phyloP scores from a whole-genome alignment of 106 monocot species.

The Hemerocallis citrina region DNA sequence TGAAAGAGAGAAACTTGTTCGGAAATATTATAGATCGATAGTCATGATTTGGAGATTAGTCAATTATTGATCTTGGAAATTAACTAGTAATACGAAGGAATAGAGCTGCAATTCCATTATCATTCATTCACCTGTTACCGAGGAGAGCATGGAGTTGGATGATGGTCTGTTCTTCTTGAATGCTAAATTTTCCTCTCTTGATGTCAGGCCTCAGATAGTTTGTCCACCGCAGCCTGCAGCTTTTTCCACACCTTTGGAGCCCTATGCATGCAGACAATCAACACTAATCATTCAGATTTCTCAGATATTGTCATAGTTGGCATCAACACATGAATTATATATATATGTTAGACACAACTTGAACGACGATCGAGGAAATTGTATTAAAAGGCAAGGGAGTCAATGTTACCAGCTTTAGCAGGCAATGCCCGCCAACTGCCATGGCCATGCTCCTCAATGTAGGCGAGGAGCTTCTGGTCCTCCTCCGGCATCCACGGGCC shows the following conservation, averaged over 20 bases:
- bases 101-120: too few species aligned
- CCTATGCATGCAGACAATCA: slow-evolving; percentile 13
- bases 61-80: too few species aligned
- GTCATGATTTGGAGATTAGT: too few species aligned
- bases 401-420: slow-evolving; percentile 38
- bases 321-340: too few species aligned
- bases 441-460: slow-evolving; percentile 44
- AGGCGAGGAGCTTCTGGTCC: slow-evolving; percentile 42
- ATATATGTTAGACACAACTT: too few species aligned
- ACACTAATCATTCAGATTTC: too few species aligned
- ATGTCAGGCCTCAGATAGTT: slow-evolving; percentile 82
- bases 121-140: slow-evolving; percentile 39
- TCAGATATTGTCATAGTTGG: too few species aligned
- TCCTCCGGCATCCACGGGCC: slow-evolving; percentile 55
- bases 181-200: slow-evolving; percentile 66
- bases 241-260: slow-evolving; percentile 74
- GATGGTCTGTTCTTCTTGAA: slow-evolving; percentile 67
- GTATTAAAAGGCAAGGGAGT: too few species aligned
- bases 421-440: slow-evolving; percentile 54
- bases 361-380: too few species aligned
- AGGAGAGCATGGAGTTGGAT: slow-evolving; percentile 64
- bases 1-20: too few species aligned
- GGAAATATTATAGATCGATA: too few species aligned
- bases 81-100: too few species aligned
- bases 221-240: slow-evolving; percentile 82